Evolutionary conservation across 306 rosid species (phyloP).

Genomic region (Cicer judaicum): DNA sequence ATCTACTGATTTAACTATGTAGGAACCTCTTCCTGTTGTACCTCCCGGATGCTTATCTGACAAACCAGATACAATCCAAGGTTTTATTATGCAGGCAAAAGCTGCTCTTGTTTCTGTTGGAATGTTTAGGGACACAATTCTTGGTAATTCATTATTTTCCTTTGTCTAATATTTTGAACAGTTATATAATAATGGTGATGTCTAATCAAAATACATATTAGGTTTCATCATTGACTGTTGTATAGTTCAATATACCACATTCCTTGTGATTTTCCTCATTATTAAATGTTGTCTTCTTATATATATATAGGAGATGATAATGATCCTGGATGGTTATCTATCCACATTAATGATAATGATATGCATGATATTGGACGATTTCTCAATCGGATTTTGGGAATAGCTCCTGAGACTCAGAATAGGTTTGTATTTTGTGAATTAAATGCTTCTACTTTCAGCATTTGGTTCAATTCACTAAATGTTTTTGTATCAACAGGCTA

Average conservation of each 20-base stretch:
- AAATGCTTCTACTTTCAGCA: constrained; percentile 40
- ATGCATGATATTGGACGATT: constrained; percentile 94
- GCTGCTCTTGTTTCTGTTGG: constrained; percentile 91
- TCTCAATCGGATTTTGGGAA: constrained; percentile 91
- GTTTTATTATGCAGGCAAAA: constrained; percentile 74
- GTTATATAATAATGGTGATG: constrained; percentile 1
- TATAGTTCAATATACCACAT: constrained; percentile 12
- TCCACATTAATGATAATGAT: constrained; percentile 87
- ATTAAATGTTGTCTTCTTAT: constrained; percentile 33
- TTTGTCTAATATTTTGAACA: constrained; percentile 1
- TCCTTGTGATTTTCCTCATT: constrained; percentile 29
- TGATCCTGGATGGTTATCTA: constrained; percentile 62
- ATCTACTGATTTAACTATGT: constrained; percentile 50
- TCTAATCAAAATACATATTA: not conserved
- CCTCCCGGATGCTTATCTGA: constrained; percentile 93
- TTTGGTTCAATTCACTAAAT: constrained; percentile 47
- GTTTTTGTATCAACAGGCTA: constrained; percentile 58
- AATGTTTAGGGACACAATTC: constrained; percentile 69
- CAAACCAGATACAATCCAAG: constrained; percentile 71
- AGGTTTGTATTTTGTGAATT: constrained; percentile 57
- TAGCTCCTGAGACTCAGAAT: constrained; percentile 89
- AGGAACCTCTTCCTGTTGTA: constrained; percentile 87
- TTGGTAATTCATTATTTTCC: constrained; percentile 56
- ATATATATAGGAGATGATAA: constrained; percentile 66
- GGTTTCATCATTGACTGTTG: constrained; percentile 17